Evolutionary conservation across 2,329 filamentous ascomycete species (phyloP).

Genomic region (Apiospora pterosperma): DNA sequence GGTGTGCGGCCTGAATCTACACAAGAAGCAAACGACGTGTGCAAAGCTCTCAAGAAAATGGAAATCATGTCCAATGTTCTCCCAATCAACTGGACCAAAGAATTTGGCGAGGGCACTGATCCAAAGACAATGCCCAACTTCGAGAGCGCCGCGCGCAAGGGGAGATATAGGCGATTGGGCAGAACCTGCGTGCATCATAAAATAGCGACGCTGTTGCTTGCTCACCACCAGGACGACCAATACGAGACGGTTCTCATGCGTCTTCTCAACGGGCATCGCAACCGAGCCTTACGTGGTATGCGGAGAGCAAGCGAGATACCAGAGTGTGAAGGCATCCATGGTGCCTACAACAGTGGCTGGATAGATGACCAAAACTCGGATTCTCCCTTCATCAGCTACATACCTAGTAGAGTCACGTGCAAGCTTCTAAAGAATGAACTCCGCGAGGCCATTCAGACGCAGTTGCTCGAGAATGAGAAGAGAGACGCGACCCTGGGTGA

Average conservation of each 20-base stretch:
- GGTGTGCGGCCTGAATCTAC: slow-evolving; percentile 48
- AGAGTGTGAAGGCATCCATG: slow-evolving; percentile 74
- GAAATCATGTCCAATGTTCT: slow-evolving; percentile 26
- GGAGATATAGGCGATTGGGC: slow-evolving; percentile 72
- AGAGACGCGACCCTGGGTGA: neutral
- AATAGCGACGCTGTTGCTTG: slow-evolving; percentile 66
- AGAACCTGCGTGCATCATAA: slow-evolving; percentile 47
- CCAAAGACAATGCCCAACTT: slow-evolving; percentile 57
- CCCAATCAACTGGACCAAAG: slow-evolving; percentile 47
- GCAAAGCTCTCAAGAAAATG: slow-evolving; percentile 29
- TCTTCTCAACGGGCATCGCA: slow-evolving; percentile 62
- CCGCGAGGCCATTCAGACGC: slow-evolving; percentile 14
- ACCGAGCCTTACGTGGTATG: slow-evolving; percentile 73
- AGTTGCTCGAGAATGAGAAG: slow-evolving; percentile 15
- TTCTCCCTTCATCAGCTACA: slow-evolving; percentile 36
- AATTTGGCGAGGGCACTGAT: slow-evolving; percentile 20
- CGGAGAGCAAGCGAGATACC: slow-evolving; percentile 66
- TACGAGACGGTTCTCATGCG: slow-evolving; percentile 87
- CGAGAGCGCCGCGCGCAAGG: slow-evolving; percentile 70
- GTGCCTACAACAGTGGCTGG: slow-evolving; percentile 64
- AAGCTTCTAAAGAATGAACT: slow-evolving; percentile 22
- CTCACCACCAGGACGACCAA: slow-evolving; percentile 87
- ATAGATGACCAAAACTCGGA: slow-evolving; percentile 40
- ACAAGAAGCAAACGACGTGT: slow-evolving; percentile 49
- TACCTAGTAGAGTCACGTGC: slow-evolving; percentile 18